Base-by-base conservation (phyloP, 768 basidiomycete genomes). In the Hypholoma sublateritium region DNA sequence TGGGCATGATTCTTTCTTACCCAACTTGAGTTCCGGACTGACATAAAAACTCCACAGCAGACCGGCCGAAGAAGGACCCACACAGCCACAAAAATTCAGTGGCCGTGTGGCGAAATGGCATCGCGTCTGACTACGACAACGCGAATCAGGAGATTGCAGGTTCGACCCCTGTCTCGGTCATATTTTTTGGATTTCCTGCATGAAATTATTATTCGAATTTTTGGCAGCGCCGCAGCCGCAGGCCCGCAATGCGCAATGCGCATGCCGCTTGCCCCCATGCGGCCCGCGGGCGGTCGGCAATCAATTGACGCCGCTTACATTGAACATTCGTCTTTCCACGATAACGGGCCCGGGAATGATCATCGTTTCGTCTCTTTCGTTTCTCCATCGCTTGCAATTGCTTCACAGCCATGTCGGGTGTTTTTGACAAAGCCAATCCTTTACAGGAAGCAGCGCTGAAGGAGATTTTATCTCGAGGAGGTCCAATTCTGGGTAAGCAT, bases 81-180 rank as follows among this genome's bases (percentile, higher is more conserved):
- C 28, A 32, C 28, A 32, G 28, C 17, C 39, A 41, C 39, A 16
- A 6, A 41, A 32, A 32, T 3, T 32, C 28, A 1, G 67, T 65
- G 88, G 87, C 86, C 86, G 88, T 84, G 85, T 89, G 88, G 88
- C 88, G 87, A 88, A 90, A 89, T 89, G 88, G 88, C 87, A 91
- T 89, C 88, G 88, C 87, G 88, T 89, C 87, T 89, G 87, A 89
- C 88, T 89, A 88, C 87, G 87, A 88, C 54, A 41, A 41, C 9
- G 52, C 52, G 52, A 16, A 89, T 89, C 88, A 89, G 87, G 88
- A 90, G 88, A 88, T 89, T 89, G 88, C 86, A 90, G 87, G 89
- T 90, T 90, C 88, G 87, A 90, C 80, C 83, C 88, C 87, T 91
- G 87, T 85, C 83, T 86, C 86, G 88, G 86, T 41, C 39, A 89